These are phyloP conservation scores for Tetrapisispora namnaoensis DNA, from an alignment of 805 yeast species.

Conservation along the genomic window DNA sequence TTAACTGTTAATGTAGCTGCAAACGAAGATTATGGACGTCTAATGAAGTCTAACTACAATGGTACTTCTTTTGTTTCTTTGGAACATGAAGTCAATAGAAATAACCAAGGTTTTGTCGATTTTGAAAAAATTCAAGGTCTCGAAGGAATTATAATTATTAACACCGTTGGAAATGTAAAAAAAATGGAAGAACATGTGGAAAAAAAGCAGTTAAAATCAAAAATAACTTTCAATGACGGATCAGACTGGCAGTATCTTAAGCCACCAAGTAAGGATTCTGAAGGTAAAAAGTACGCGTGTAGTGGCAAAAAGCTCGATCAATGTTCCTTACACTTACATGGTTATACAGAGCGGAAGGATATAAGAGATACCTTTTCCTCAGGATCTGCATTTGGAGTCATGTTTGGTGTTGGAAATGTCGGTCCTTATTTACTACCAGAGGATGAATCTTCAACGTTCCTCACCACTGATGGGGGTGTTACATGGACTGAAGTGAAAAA, in stretches of 20 bases:
- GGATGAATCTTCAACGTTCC: slow-evolving; percentile 55
- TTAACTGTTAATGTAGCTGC: slow-evolving; percentile 51
- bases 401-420: slow-evolving; percentile 91
- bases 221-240: slow-evolving; percentile 84
- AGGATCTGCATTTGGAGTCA: slow-evolving; percentile 77
- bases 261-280: slow-evolving; percentile 61
- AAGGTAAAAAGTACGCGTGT: slow-evolving; percentile 51
- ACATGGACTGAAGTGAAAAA: slow-evolving; percentile 74
- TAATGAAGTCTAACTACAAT: slow-evolving; percentile 81
- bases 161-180: slow-evolving; percentile 50
- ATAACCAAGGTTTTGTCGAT: slow-evolving; percentile 68
- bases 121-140: slow-evolving; percentile 74
- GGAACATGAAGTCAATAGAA: slow-evolving; percentile 64
- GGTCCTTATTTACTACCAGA: slow-evolving; percentile 47
- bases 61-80: slow-evolving; percentile 79
- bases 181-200: slow-evolving; percentile 30
- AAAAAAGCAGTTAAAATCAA: slow-evolving; percentile 53
- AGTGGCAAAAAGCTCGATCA: slow-evolving; percentile 38
- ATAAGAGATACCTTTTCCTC: slow-evolving; percentile 80
- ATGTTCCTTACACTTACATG: slow-evolving; percentile 80
- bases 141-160: slow-evolving; percentile 76
- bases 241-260: slow-evolving; percentile 66
- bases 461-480: slow-evolving; percentile 85
- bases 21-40: slow-evolving; percentile 59
- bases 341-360: slow-evolving; percentile 81